These are phyloP conservation scores for Gorgonomyces haynaldii DNA, from an alignment of 192 early-diverging fungal genomes.

Conservation along the genomic window DNA sequence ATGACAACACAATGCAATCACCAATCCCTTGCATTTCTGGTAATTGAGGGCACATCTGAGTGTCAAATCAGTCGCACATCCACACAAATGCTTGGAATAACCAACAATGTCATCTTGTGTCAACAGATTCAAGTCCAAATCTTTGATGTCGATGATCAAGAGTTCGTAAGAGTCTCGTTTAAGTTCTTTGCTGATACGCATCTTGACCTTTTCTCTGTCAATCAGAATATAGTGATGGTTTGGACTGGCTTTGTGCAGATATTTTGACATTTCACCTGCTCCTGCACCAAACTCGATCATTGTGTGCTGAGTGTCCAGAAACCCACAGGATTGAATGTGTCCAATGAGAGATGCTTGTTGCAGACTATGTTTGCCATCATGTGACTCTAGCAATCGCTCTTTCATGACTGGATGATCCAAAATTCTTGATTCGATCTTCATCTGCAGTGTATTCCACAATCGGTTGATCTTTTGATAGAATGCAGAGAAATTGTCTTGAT, in stretches of 20 bases:
- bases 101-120: slow-evolving; percentile 23
- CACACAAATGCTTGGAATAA: slow-evolving; percentile 85
- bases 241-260: slow-evolving; percentile 31
- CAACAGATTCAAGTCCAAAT: slow-evolving; percentile 50
- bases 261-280: slow-evolving; percentile 34
- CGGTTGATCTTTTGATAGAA: neutral
- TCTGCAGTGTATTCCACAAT: slow-evolving; percentile 4
- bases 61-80: slow-evolving; percentile 77
- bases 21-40: slow-evolving; percentile 33
- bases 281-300: slow-evolving; percentile 72
- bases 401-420: slow-evolving; percentile 24
- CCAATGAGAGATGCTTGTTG: slow-evolving; percentile 76
- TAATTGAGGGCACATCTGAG: slow-evolving; percentile 51
- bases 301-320: slow-evolving; percentile 41
- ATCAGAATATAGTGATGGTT: slow-evolving; percentile 49
- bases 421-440: too few relatives aligned
- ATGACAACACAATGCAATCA: slow-evolving; percentile 88
- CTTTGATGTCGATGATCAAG: slow-evolving; percentile 72
- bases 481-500: slow-evolving; percentile 8
- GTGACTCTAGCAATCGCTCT: slow-evolving; percentile 7
- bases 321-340: slow-evolving; percentile 49
- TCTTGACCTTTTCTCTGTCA: slow-evolving; percentile 64
- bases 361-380: slow-evolving; percentile 35
- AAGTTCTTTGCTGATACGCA: slow-evolving; percentile 2
- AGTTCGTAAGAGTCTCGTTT: slow-evolving; percentile 26